phyloP scores from a whole-genome alignment of 78 protist species.

The Dictyostelium purpureum region DNA sequence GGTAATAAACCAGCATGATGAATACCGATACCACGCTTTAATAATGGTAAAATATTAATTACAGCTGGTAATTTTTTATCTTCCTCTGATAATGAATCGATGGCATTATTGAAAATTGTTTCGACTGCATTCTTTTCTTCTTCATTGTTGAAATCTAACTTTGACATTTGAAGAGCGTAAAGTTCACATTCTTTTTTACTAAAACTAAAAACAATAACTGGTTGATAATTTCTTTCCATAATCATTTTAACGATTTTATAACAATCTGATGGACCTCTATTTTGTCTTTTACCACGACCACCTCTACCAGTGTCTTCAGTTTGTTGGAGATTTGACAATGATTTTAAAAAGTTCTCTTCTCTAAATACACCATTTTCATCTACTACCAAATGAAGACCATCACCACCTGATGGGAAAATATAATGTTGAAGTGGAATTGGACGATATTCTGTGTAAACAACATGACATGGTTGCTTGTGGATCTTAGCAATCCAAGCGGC shows the following conservation, averaged over 20 bases:
- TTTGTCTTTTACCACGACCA: neutral
- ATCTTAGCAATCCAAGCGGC: slow-evolving; percentile 95
- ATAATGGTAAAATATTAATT: slow-evolving; percentile 46
- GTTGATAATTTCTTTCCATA: slow-evolving; percentile 89
- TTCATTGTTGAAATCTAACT: slow-evolving; percentile 71
- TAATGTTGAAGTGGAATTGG: slow-evolving; percentile 97
- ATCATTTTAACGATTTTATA: slow-evolving; percentile 90
- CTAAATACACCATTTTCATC: slow-evolving; percentile 88
- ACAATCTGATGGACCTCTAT: slow-evolving; percentile 72
- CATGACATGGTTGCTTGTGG: slow-evolving; percentile 84
- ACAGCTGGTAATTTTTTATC: slow-evolving; percentile 85
- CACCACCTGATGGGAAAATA: slow-evolving; percentile 88
- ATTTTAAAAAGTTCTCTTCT: slow-evolving; percentile 69
- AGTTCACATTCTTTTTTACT: slow-evolving; percentile 86
- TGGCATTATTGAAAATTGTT: slow-evolving; percentile 87
- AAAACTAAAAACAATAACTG: slow-evolving; percentile 92
- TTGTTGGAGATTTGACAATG: slow-evolving; percentile 37
- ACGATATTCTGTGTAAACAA: slow-evolving; percentile 87
- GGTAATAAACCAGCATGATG: slow-evolving; percentile 99
- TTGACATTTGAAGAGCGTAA: slow-evolving; percentile 71
- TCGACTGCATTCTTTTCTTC: slow-evolving; percentile 79
- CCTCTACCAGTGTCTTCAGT: slow-evolving; percentile 17
- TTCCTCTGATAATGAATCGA: slow-evolving; percentile 82
- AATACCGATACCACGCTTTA: slow-evolving; percentile 95
- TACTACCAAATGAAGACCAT: slow-evolving; percentile 91